Evolutionary conservation across 805 yeast species (phyloP), one percentile per base, ranked within the genome.

Genomic region (Lipomyces spencermartinsiae): DNA sequence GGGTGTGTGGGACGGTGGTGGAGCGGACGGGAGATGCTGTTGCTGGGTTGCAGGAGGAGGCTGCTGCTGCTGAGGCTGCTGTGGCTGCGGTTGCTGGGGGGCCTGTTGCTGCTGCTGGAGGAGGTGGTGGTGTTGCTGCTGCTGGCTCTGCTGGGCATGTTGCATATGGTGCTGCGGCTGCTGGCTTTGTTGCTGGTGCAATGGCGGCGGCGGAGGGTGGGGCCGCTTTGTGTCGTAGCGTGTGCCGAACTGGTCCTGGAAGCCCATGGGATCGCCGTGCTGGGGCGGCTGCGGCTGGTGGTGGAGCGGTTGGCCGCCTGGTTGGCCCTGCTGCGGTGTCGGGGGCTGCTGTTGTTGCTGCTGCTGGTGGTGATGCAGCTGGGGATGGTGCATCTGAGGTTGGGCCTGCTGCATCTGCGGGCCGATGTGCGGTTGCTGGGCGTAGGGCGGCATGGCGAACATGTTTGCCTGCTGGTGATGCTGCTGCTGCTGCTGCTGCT

Each of bases 401-500:
- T 35, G 53, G 10, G 22, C 6, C 34, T 25, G 61, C 39, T 46
- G 55, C 25, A 43, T 46, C 14, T 51, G 61, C 9, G 61, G 16
- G 25, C 37, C 34, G 25, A 43, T 14, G n/a, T 31, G 61, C 29
- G 19, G 61, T 19, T 59, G 61, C 5, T 39, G 54, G 34, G 25
- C 34, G 61, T 29, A 39, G 1, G 49, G 49, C 2, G 53, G 54
- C 54, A 59, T n/a, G 6, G 33, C 19, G 37, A 59, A 59, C 55
- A 57, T 34, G 43, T 22, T 25, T 9, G 59, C 34, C 59, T 59
- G 61, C 2, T 59, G 61, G 14, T 59, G 61, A 7, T 58, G 61
- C 31, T 59, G 61, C 6, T 39, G 69, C 6, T 39, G 69, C 29
- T 58, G 65, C 43, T 61, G 64, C 19, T 65, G 63, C 39, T 49